phyloP scores from a whole-genome alignment of 1,139 yeast species.

The Yamadazyma conglobata region DNA sequence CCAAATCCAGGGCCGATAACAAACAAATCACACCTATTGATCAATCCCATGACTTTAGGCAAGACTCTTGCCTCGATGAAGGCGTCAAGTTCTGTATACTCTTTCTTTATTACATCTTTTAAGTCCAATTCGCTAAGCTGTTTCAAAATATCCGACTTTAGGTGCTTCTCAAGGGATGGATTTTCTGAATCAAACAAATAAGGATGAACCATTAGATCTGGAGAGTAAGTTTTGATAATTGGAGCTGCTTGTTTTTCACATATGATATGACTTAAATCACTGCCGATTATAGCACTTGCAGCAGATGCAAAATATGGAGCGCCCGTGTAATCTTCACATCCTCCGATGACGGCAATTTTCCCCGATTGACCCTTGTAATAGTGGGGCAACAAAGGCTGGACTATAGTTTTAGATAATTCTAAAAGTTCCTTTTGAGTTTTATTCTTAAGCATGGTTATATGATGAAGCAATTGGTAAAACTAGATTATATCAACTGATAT shows the following conservation, averaged over 20 bases:
- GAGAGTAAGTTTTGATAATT: slow-evolving; percentile 82
- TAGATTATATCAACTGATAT: slow-evolving; percentile 1
- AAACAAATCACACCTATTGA: slow-evolving; percentile 72
- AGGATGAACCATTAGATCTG: slow-evolving; percentile 96
- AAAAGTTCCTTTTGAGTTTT: slow-evolving; percentile 47
- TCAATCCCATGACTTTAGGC: slow-evolving; percentile 51
- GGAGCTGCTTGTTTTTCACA: slow-evolving; percentile 79
- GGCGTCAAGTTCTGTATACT: slow-evolving; percentile 21
- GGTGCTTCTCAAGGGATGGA: slow-evolving; percentile 15
- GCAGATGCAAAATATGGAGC: slow-evolving; percentile 92
- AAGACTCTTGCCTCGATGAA: slow-evolving; percentile 44
- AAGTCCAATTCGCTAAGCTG: slow-evolving; percentile 15
- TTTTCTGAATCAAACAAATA: slow-evolving; percentile 47
- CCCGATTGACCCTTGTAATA: slow-evolving; percentile 96
- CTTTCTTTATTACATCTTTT: slow-evolving; percentile 19
- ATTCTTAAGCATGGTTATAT: slow-evolving; percentile 22
- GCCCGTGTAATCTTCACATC: slow-evolving; percentile 93
- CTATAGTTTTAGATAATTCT: slow-evolving; percentile 45
- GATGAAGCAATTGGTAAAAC: not conserved
- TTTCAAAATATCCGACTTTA: slow-evolving; percentile 16
- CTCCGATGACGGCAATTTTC: slow-evolving; percentile 82
- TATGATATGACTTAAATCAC: slow-evolving; percentile 83
- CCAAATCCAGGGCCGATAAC: slow-evolving; percentile 96
- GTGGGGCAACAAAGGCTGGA: slow-evolving; percentile 72
- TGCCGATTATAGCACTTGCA: slow-evolving; percentile 81